Evolutionary conservation across 441 rosid species (phyloP).

Genomic region (Francoa sonchifolia): DNA sequence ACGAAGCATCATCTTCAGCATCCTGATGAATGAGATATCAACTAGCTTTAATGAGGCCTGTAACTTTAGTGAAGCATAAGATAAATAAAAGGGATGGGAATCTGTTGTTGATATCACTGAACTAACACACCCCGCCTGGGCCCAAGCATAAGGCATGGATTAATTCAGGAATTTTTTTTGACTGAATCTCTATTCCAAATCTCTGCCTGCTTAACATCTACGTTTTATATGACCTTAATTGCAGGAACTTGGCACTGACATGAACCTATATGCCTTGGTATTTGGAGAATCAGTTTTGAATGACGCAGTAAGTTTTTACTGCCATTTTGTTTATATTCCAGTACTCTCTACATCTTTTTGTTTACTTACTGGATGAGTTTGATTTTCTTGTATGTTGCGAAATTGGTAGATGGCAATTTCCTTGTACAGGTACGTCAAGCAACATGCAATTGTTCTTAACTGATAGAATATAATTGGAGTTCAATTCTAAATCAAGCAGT

Average conservation of each 20-base stretch:
- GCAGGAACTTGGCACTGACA: constrained; percentile 96
- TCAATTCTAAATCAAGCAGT: constrained; percentile 17
- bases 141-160: too few species aligned
- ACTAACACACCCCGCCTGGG: too few species aligned
- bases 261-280: constrained; percentile 88
- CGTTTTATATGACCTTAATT: constrained; percentile 15
- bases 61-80: neutral
- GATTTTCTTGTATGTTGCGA: constrained; percentile 16
- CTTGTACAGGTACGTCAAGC: constrained; percentile 60
- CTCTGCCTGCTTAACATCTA: too few species aligned
- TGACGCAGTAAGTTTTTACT: constrained; percentile 71
- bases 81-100: too few species aligned
- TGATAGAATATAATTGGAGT: constrained; percentile 8
- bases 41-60: neutral
- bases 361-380: constrained; percentile 10
- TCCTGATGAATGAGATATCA: neutral
- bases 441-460: constrained; percentile 11
- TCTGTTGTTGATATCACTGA: too few species aligned
- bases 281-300: constrained; percentile 98
- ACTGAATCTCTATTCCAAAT: too few species aligned
- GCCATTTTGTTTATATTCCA: constrained; percentile 4
- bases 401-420: constrained; percentile 89
- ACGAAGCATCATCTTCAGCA: too few species aligned
- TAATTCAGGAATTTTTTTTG: too few species aligned
- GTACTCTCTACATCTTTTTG: constrained; percentile 10